Base-by-base conservation (phyloP, 495 filamentous ascomycete species). In the Trichoderma gamsii region DNA sequence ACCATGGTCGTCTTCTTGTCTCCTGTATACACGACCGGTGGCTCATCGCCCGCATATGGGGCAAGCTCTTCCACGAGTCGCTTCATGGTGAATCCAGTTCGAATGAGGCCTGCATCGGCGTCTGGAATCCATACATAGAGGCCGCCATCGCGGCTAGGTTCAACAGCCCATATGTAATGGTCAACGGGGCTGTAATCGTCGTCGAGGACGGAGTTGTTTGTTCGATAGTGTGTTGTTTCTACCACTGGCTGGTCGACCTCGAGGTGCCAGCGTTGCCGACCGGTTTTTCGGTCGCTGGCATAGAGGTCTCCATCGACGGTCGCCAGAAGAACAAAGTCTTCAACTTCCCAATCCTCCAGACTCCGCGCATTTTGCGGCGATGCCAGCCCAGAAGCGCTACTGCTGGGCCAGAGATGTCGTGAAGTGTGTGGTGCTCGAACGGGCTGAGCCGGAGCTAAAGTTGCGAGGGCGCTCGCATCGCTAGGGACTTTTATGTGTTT, bases 311-410 rank as follows among this genome's bases (percentile, higher is more conserved):
- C 95, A 83, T 98, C 92, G 83, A 99, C 90, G 85, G 96, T 98
- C 90, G 96, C 93, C 89, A 99, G 82, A 82, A 99, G 90, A 78
- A 98, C 90, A 87, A 97, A 96, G 82, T 98, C 93, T 90, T 98
- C 94, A 80, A 97, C 93, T 87, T 97, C 92, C 93, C 93, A 98
- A 76, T 97, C 95, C 86, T 96, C 89, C 85, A 98, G 79, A 79
- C 88, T 93, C 87, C 93, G 93, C 92, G 93, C 93, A 86, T 86
- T 87, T 86, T 87, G 89, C 86, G 90, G 86, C 81, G 89, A 85
- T 76, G 79, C 78, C 77, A 93, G 85, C 77, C 89, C 92, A 77
- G 86, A 87, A 75, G 78, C 79, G 77, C 70, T 77, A 81, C 43
- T 69, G 73, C 70, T 73, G 66, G 76, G 80, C 85, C 85, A 76